Evolutionary conservation across 768 basidiomycete species (phyloP).

Genomic region (Russula sp.): DNA sequence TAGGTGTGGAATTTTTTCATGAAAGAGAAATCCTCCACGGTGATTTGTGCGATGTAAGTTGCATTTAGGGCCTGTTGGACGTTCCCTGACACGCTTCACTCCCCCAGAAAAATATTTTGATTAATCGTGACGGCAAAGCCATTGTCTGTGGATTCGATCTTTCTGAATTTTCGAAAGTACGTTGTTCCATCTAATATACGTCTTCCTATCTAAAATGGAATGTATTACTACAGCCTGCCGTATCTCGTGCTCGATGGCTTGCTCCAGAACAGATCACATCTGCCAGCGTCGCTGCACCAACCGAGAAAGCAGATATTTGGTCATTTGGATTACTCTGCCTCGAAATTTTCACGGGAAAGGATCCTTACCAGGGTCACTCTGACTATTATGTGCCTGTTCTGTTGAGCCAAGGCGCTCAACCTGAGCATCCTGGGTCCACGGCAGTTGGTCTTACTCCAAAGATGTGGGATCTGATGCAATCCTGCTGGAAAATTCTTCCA

Average conservation of each 20-base stretch:
- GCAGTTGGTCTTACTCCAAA: conserved; percentile 10
- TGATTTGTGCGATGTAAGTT: conserved; percentile 32
- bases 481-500: conserved; percentile 14
- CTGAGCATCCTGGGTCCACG: conserved; percentile 6
- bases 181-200: background rate
- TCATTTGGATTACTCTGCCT: conserved; percentile 24
- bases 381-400: conserved; percentile 12
- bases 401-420: conserved; percentile 6
- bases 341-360: conserved; percentile 20
- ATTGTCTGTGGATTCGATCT: conserved; percentile 48
- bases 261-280: conserved; percentile 20
- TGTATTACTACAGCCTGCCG: conserved; percentile 29
- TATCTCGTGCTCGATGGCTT: conserved; percentile 19
- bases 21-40: conserved; percentile 28
- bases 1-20: conserved; percentile 26
- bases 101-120: conserved; percentile 45
- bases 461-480: conserved; percentile 26
- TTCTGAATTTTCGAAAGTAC: conserved; percentile 31
- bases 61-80: background rate
- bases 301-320: conserved; percentile 18
- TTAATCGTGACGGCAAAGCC: conserved; percentile 41
- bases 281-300: background rate
- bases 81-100: background rate
- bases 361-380: conserved; percentile 9
- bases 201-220: background rate